A percentile compares a stretch with the other conserved stretches of the same genome.
Evolutionary conservation across 768 basidiomycete genomes (phyloP).

Genomic region (Suillus subluteus): DNA sequence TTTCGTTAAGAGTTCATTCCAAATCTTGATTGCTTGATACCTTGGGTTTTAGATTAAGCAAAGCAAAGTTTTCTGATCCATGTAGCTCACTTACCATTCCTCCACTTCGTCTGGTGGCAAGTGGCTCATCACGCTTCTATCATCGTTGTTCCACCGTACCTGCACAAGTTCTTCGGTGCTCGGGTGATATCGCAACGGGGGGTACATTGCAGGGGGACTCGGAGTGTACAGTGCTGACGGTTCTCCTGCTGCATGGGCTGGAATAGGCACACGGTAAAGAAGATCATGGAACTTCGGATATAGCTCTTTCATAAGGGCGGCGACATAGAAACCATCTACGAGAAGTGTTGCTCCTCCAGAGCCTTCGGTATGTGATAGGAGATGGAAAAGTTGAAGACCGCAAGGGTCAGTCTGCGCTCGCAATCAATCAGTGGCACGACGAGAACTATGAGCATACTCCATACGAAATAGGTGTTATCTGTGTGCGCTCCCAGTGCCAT

Average conservation of each 20-base stretch:
- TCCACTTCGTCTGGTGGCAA: conserved; percentile 65
- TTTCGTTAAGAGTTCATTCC: conserved; percentile 76
- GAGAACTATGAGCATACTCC: conserved; percentile 16
- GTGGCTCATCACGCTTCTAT: conserved; percentile 79
- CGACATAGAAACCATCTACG: conserved; percentile 94
- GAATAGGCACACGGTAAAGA: conserved; percentile 68
- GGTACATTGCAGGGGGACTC: conserved; percentile 61
- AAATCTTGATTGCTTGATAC: conserved; percentile 81
- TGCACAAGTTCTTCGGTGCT: conserved; percentile 64
- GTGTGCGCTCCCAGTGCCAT: conserved; percentile 87
- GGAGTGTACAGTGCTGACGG: conserved; percentile 56
- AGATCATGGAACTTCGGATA: conserved; percentile 73
- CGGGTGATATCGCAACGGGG: conserved; percentile 71
- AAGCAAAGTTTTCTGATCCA: neutral
- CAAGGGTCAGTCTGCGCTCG: conserved; percentile 80
- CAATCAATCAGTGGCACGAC: conserved; percentile 18
- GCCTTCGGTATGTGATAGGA: conserved; percentile 82
- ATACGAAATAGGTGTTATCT: conserved; percentile 61
- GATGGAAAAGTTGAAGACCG: conserved; percentile 95
- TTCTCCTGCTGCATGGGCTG: conserved; percentile 91
- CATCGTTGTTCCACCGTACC: conserved; percentile 94
- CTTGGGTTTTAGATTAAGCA: conserved; percentile 34
- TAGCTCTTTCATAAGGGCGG: conserved; percentile 72
- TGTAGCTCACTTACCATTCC: conserved; percentile 65
- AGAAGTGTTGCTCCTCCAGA: conserved; percentile 88